Conservation (phyloP, 164 flowering plant species). For the Euptelea pleiosperma region DNA sequence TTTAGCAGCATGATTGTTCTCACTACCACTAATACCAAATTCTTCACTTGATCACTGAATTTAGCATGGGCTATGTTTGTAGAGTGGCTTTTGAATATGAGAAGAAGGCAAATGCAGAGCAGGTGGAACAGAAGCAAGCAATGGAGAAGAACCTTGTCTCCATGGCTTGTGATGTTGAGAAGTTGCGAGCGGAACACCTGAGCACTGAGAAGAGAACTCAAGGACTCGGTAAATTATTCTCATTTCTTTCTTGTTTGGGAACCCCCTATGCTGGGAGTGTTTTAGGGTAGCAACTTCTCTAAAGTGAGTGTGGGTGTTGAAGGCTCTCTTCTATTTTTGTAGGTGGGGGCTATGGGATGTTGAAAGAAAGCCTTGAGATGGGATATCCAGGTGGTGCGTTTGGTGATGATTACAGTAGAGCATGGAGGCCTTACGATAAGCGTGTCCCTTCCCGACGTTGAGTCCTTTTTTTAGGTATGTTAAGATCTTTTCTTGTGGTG, state of each 20-base stretch:
- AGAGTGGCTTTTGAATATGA: constrained; percentile 64
- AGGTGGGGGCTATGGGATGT: too few species aligned
- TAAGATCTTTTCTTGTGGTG: too few species aligned
- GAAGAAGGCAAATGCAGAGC: constrained; percentile 63
- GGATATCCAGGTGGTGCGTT: too few species aligned
- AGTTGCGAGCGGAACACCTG: constrained; percentile 51
- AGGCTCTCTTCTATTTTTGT: too few species aligned
- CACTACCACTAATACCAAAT: neutral
- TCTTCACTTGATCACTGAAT: neutral
- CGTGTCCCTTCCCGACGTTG: too few species aligned
- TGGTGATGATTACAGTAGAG: too few species aligned
- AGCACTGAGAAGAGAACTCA: constrained; percentile 34
- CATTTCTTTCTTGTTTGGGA: neutral
- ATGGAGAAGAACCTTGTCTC: constrained; percentile 67
- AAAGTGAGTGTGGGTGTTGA: too few species aligned
- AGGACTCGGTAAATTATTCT: constrained; percentile 33
- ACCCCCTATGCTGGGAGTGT: too few species aligned
- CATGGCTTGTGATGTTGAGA: constrained; percentile 72
- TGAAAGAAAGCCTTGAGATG: too few species aligned
- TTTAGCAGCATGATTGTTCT: neutral
- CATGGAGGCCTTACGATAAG: too few species aligned
- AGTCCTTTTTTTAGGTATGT: too few species aligned
- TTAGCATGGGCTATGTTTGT: constrained; percentile 11
- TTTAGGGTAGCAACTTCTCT: too few species aligned
- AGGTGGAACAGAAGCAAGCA: constrained; percentile 45